Percentiles rank a stretch among this genome's conserved stretches.
phyloP scores from a whole-genome alignment of 2,329 filamentous ascomycete species.

The Paraphoma chrysanthemicola region DNA sequence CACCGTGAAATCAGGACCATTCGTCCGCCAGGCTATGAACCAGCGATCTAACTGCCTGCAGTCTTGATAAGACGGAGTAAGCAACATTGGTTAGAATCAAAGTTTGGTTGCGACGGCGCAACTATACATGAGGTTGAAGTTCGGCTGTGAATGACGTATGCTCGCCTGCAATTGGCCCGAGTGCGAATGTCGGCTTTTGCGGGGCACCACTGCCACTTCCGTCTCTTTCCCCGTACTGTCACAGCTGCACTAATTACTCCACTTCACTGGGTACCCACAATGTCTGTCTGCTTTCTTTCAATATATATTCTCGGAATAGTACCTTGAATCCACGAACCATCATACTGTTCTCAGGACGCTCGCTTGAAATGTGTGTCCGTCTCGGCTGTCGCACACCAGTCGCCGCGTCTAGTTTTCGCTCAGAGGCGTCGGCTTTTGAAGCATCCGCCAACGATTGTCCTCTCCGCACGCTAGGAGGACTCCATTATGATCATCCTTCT shows the following conservation, averaged over 20 bases:
- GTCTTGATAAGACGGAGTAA: neutral
- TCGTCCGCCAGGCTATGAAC: too few relatives aligned
- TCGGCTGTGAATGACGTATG: neutral
- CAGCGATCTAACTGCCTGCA: neutral
- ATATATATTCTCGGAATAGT: neutral
- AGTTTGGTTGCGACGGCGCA: neutral
- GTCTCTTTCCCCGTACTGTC: neutral
- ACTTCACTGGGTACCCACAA: too few relatives aligned
- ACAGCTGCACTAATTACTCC: too few relatives aligned
- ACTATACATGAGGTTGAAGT: neutral
- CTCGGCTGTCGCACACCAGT: neutral
- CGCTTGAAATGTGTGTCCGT: neutral
- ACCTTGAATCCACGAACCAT: neutral
- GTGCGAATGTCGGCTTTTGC: neutral
- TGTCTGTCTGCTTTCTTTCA: too few relatives aligned
- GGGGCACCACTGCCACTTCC: neutral
- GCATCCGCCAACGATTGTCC: neutral
- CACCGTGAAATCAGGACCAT: too few relatives aligned
- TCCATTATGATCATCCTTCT: neutral
- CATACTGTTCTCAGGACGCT: neutral
- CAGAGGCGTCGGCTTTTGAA: neutral
- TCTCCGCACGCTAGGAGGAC: neutral
- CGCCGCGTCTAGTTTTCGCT: neutral
- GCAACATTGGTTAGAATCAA: neutral
- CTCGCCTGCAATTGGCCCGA: neutral